phyloP scores from a whole-genome alignment of 148 eudicot species.

The Fagopyrum tataricum region DNA sequence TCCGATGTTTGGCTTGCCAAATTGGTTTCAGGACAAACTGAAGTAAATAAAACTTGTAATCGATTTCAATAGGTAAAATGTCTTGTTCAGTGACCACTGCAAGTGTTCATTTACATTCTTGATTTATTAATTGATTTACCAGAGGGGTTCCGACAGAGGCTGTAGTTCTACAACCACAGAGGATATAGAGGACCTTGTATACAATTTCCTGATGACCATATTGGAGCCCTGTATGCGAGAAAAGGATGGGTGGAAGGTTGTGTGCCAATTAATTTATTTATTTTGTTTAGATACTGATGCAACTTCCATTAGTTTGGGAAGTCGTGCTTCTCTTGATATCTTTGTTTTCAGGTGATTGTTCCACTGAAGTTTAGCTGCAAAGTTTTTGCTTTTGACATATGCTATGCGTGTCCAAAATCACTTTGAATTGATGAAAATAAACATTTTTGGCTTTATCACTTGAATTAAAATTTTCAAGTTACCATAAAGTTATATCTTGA shows the following conservation, averaged over 20 bases:
- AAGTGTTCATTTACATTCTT: background rate
- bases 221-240: conserved; percentile 97
- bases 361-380: background rate
- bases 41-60: background rate
- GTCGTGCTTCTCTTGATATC: background rate
- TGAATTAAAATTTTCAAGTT: no score
- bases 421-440: no score
- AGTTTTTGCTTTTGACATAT: background rate
- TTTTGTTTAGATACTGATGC: background rate
- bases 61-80: background rate
- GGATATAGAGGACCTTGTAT: conserved; percentile 91
- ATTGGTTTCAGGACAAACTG: background rate
- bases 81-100: background rate
- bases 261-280: background rate
- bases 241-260: conserved; percentile 98
- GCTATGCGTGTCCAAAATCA: background rate
- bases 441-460: no score
- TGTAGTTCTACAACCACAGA: conserved; percentile 44
- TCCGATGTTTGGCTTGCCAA: background rate
- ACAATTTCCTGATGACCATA: conserved; percentile 84
- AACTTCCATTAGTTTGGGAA: background rate
- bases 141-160: conserved; percentile 48
- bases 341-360: background rate
- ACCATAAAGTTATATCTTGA: background rate
- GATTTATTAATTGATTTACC: conserved; percentile 20